Conservation (phyloP, 768 basidiomycete genomes). For the Vararia minispora region DNA sequence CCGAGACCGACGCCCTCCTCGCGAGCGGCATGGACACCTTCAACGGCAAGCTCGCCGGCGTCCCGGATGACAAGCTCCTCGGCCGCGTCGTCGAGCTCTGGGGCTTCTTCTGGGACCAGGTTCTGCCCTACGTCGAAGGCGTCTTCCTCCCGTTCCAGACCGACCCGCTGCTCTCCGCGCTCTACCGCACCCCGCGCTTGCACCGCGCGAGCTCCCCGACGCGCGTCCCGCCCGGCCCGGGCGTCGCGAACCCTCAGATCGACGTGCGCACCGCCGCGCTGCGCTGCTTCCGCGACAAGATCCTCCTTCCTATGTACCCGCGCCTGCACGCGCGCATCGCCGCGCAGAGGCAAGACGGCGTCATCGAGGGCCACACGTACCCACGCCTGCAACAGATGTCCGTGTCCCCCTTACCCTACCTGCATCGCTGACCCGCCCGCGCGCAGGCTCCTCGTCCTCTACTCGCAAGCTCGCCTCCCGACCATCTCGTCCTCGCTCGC, state of each 20-base stretch:
- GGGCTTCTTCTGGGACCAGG: conserved; percentile 90
- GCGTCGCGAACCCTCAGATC: conserved; percentile 39
- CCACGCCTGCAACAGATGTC: conserved; percentile 79
- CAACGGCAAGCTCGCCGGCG: conserved; percentile 66
- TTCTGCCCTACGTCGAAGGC: conserved; percentile 80
- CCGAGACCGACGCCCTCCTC: conserved; percentile 76
- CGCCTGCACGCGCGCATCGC: conserved; percentile 47
- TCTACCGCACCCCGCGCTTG: conserved; percentile 49
- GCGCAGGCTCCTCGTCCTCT: conserved; percentile 60
- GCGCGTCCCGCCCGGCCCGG: conserved; percentile 24
- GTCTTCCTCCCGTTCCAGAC: conserved; percentile 55
- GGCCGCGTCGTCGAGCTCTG: conserved; percentile 76
- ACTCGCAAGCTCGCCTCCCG: conserved; percentile 54
- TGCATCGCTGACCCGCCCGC: not conserved
- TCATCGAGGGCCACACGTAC: conserved; percentile 42
- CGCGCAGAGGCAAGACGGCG: conserved; percentile 42
- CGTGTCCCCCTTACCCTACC: conserved; percentile 13
- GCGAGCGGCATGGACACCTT: conserved; percentile 86
- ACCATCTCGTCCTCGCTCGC: conserved; percentile 51
- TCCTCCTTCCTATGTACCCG: conserved; percentile 55
- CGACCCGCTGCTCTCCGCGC: conserved; percentile 51
- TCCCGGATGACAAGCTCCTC: conserved; percentile 73
- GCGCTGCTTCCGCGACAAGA: conserved; percentile 67
- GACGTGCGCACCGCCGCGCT: conserved; percentile 78
- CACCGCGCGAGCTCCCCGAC: conserved; percentile 36